Evolutionary conservation across 345 rosid species (phyloP).

Genomic region (Rhizophora apiculata): DNA sequence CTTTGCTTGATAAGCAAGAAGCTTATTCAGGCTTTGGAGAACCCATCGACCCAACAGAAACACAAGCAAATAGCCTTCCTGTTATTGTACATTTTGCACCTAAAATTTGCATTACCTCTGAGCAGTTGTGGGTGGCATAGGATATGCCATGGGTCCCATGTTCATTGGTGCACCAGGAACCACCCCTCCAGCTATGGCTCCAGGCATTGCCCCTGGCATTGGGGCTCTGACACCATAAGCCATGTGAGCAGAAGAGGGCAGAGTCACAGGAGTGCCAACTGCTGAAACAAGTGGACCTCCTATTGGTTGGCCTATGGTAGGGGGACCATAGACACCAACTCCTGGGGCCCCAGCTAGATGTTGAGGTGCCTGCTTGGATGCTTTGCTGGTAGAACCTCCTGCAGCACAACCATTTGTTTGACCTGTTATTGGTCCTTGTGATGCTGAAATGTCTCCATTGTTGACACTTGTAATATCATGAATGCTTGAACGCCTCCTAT

Average conservation of each 20-base stretch:
- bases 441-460: conserved; percentile 59
- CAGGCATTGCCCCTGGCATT: conserved; percentile 9
- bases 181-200: conserved; percentile 46
- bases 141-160: conserved; percentile 63
- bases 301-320: conserved; percentile 76
- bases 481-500: conserved; percentile 89
- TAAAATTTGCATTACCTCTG: conserved; percentile 55
- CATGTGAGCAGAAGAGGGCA: conserved; percentile 65
- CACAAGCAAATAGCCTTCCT: conserved; percentile 26
- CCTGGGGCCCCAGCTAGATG: conserved; percentile 43
- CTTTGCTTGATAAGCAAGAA: conserved; percentile 31
- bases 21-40: conserved; percentile 37
- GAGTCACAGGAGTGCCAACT: conserved; percentile 92
- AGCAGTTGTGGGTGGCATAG: conserved; percentile 65
- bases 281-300: conserved; percentile 80
- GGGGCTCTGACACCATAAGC: conserved; percentile 73
- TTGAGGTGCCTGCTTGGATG: conserved; percentile 57
- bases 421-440: conserved; percentile 92
- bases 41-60: conserved; percentile 13
- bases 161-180: conserved; percentile 81
- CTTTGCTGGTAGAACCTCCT: conserved; percentile 53
- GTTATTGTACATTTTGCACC: conserved; percentile 48
- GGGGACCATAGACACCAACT: conserved; percentile 56
- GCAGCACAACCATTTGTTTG: conserved; percentile 57
- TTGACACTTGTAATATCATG: conserved; percentile 90